Base-by-base conservation (phyloP, 257 asterid genomes). In the Scutellaria baicalensis region DNA sequence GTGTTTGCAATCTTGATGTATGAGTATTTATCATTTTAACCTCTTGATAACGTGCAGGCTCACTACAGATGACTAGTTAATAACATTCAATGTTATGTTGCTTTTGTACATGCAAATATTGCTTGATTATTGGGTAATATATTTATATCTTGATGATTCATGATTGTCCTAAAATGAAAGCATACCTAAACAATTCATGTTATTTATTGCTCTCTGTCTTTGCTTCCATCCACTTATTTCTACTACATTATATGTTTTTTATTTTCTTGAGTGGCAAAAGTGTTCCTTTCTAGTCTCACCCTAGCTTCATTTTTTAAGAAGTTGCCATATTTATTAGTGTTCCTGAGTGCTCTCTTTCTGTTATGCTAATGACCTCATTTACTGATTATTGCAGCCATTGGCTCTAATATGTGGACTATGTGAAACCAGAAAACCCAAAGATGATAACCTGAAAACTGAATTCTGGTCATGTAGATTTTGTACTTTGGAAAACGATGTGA, bases 361-460 rank as follows among this genome's bases (percentile, higher is more conserved):
- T 27, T 59, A 16, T 42, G 20, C 23, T 71, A 44, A 66, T 62
- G 42, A 68, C 16, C 44, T 58, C 10, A 76, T 68, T 60, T 71
- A 40, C 58, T 71, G 67, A 64, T 64, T 11, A 44, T 75, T 73
- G 88, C 88, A 93, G 97, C 78, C 81, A 17, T 78, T 83, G 66
- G 95, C 96, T 74, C 95, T 94, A 66, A 57, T 87, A 58, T 93
- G 99, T 40, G 87, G 87, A 81, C 77, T 89, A 13, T 89, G 99
- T 79, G 71, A 78, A 58, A 48, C 89, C 52, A 81, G 64, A 61
- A 89, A 79, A 72, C 96, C 91, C 45, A 83, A 77, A 77, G 85
- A 83, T 4, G 74, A 39, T 51, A 77, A 71, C 7, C 73, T 50
- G 66, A 82, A 78, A 67, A 65, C 44, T 17, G 62, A 62, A 21